Evolutionary conservation across 352 stramenopile genomes (phyloP).

Genomic region (Thraustochytrium striatum): DNA sequence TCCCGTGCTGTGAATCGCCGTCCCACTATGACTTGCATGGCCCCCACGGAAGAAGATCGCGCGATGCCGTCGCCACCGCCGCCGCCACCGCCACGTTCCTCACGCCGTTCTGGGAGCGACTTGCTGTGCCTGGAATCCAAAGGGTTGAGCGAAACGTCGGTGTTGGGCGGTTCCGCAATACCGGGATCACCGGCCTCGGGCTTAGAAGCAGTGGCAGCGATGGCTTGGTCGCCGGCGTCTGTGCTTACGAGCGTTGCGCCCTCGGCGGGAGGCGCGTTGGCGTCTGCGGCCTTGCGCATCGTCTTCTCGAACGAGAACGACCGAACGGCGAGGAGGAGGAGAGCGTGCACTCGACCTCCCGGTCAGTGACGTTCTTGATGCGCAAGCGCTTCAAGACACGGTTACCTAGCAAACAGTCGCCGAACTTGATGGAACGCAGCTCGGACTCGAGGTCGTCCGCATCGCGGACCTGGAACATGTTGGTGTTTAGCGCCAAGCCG

Average conservation of each 20-base stretch:
- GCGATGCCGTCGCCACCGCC: too few species aligned
- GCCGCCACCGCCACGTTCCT: too few species aligned
- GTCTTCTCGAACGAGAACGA: conserved; percentile 12
- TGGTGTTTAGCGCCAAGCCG: neutral
- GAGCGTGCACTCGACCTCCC: conserved; percentile 6
- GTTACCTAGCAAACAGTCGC: conserved; percentile 26
- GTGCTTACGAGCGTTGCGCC: neutral
- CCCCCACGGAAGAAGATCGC: too few species aligned
- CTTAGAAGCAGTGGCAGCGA: neutral
- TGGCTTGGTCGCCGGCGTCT: neutral
- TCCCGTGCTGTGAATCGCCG: too few species aligned
- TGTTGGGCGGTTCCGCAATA: too few species aligned
- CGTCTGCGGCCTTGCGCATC: neutral
- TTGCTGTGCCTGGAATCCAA: too few species aligned
- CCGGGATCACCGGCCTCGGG: neutral
- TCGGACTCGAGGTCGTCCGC: neutral
- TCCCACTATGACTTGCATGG: too few species aligned
- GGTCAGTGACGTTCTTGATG: conserved; percentile 41
- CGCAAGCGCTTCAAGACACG: neutral
- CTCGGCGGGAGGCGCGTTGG: neutral
- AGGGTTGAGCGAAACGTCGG: too few species aligned
- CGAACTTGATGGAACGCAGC: conserved; percentile 8
- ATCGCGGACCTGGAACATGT: neutral
- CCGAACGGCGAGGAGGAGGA: conserved; percentile 36
- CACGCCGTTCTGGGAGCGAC: too few species aligned